A percentile compares a stretch with the other conserved stretches of the same genome.
These are phyloP conservation scores for Saccharomyces kudriavzevii DNA, from an alignment of 805 yeast genomes.

Conservation along the genomic window DNA sequence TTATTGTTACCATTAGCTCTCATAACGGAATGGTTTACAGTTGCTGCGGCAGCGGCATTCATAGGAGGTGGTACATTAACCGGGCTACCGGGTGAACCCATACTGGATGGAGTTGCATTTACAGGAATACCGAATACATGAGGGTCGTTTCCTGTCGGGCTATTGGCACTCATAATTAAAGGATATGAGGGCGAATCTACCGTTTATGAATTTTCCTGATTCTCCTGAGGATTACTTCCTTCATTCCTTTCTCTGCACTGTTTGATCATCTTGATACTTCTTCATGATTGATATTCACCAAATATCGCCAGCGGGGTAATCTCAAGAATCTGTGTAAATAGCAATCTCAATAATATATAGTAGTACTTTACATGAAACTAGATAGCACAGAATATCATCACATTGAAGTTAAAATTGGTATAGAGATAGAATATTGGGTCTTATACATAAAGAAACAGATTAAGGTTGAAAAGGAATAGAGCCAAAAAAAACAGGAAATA, in stretches of 20 bases:
- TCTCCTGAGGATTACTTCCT: not conserved
- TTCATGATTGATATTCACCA: not conserved
- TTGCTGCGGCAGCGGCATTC: conserved; percentile 1
- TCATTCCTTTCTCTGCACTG: not conserved
- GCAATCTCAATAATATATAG: not conserved
- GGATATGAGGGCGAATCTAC: not conserved
- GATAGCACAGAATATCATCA: not conserved
- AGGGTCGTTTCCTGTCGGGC: conserved; percentile 10
- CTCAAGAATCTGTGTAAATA: not conserved
- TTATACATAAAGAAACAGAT: not conserved
- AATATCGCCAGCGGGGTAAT: not conserved
- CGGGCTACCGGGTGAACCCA: conserved; percentile 9
- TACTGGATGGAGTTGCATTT: conserved; percentile 5
- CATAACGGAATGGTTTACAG: conserved; percentile 7
- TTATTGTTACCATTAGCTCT: conserved; percentile 19
- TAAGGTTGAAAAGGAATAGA: not conserved
- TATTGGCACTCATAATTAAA: not conserved
- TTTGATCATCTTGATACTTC: not conserved
- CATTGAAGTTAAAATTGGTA: not conserved
- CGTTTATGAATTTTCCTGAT: not conserved
- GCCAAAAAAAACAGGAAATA: not conserved
- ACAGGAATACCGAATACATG: conserved; percentile 18
- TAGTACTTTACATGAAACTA: not conserved
- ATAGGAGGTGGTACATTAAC: conserved; percentile 4
- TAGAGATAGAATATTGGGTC: not conserved